Percentiles rank a stretch among this genome's conserved stretches.
phyloP scores from a whole-genome alignment of 1,284 basidiomycete genomes.

The Chiua sp. region DNA sequence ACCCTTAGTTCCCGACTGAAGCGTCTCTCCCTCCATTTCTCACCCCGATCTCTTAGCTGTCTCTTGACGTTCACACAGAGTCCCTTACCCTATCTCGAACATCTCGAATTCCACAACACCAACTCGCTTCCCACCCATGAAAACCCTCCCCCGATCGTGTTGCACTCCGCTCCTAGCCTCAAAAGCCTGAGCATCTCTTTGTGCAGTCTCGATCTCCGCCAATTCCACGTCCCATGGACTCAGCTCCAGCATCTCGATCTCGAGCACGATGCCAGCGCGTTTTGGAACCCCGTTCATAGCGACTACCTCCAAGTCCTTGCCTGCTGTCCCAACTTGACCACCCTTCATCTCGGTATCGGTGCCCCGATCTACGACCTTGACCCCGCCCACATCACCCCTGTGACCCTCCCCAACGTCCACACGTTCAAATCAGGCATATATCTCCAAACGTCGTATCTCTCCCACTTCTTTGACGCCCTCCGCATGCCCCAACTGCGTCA shows the following conservation, averaged over 20 bases:
- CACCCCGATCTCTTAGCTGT: slow-evolving; percentile 30
- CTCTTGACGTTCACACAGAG: slow-evolving; percentile 37
- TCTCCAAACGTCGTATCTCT: slow-evolving; percentile 33
- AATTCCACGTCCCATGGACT: slow-evolving; percentile 36
- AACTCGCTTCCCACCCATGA: slow-evolving; percentile 33
- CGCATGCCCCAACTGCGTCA: slow-evolving; percentile 29
- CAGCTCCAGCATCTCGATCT: slow-evolving; percentile 36
- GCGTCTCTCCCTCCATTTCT: slow-evolving; percentile 28
- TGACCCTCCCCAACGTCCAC: slow-evolving; percentile 34
- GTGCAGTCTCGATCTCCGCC: slow-evolving; percentile 34
- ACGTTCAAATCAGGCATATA: slow-evolving; percentile 34
- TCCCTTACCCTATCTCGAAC: slow-evolving; percentile 29
- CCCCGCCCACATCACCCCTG: slow-evolving; percentile 13
- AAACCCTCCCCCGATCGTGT: slow-evolving; percentile 27
- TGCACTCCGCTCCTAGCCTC: slow-evolving; percentile 35
- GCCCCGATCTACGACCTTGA: slow-evolving; percentile 20
- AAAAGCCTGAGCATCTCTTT: slow-evolving; percentile 34
- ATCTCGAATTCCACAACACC: slow-evolving; percentile 33
- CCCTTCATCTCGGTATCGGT: slow-evolving; percentile 35
- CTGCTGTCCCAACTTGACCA: slow-evolving; percentile 32
- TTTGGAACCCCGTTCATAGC: slow-evolving; percentile 36
- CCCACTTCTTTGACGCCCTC: slow-evolving; percentile 31
- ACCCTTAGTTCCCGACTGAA: slow-evolving; percentile 27
- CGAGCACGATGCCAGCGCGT: slow-evolving; percentile 32
- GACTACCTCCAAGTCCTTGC: slow-evolving; percentile 34